These are phyloP conservation scores for Talaromyces wortmannii DNA, from an alignment of 495 filamentous ascomycete species.

Conservation along the genomic window DNA sequence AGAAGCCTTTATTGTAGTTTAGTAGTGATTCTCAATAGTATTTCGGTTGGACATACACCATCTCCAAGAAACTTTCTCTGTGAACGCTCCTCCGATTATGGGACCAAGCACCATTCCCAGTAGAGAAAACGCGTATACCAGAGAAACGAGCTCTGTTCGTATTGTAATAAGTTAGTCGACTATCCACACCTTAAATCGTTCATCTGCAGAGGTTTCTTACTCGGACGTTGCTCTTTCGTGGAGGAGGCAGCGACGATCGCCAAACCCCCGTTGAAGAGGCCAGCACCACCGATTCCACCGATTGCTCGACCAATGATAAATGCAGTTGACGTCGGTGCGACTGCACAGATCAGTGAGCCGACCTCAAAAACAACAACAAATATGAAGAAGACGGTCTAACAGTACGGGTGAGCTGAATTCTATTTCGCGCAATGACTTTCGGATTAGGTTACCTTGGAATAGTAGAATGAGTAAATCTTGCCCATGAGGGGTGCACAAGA, in stretches of 20 bases:
- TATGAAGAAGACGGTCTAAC: slow-evolving; percentile 42
- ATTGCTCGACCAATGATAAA: slow-evolving; percentile 74
- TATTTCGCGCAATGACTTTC: slow-evolving; percentile 41
- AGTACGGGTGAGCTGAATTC: slow-evolving; percentile 11
- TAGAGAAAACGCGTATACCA: slow-evolving; percentile 3
- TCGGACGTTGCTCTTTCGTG: neutral
- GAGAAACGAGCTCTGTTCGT: slow-evolving; percentile 1
- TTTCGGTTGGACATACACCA: slow-evolving; percentile 23
- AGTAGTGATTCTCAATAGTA: neutral
- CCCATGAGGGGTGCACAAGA: slow-evolving; percentile 27
- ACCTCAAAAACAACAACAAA: slow-evolving; percentile 59
- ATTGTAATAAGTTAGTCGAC: neutral
- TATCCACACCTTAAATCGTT: neutral
- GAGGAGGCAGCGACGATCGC: slow-evolving; percentile 9
- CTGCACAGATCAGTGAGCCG: slow-evolving; percentile 62
- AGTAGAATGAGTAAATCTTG: slow-evolving; percentile 5
- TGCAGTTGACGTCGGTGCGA: slow-evolving; percentile 53
- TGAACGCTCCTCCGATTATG: slow-evolving; percentile 45
- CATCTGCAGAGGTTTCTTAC: neutral
- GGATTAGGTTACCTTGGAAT: neutral
- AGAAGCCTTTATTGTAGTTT: slow-evolving; percentile 26
- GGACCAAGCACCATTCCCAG: slow-evolving; percentile 27
- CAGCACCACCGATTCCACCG: slow-evolving; percentile 58
- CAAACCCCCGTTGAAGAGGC: slow-evolving; percentile 19
- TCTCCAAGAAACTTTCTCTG: slow-evolving; percentile 33